Evolutionary conservation across 371 early-diverging fungal species (phyloP).

Genomic region (Capillidium heterosporum): DNA sequence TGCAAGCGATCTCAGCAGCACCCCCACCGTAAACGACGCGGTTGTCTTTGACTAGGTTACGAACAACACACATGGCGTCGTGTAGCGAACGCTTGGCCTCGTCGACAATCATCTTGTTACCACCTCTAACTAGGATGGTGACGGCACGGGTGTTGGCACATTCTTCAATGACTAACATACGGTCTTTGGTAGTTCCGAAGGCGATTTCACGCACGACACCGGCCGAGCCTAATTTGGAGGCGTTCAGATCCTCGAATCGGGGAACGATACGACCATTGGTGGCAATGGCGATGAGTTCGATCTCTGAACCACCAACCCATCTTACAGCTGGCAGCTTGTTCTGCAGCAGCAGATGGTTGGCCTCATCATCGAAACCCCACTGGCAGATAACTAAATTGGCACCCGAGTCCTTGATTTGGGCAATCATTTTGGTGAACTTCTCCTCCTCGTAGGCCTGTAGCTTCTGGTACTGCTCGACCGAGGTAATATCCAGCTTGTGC

Average conservation of each 20-base stretch:
- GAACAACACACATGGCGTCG: constrained; percentile 98
- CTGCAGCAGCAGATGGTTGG: constrained; percentile 97
- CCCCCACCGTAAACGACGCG: constrained; percentile 99
- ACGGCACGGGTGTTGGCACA: constrained; percentile 96
- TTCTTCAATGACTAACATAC: constrained; percentile 96
- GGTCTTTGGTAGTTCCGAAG: constrained; percentile 97
- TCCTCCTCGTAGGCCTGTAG: constrained; percentile 90
- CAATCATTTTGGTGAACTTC: constrained; percentile 95
- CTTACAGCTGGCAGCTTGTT: constrained; percentile 97
- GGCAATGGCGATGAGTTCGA: constrained; percentile 97
- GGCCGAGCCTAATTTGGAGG: constrained; percentile 86
- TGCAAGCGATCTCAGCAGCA: constrained; percentile 92
- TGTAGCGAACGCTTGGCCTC: constrained; percentile 98
- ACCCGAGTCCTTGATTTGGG: constrained; percentile 89
- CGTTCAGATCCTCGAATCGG: constrained; percentile 91
- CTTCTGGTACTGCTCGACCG: constrained; percentile 94
- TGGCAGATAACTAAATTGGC: constrained; percentile 99
- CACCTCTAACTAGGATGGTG: constrained; percentile 96
- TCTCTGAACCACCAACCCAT: constrained; percentile 99
- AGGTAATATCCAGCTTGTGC: constrained; percentile 96
- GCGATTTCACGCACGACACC: constrained; percentile 86
- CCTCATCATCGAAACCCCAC: constrained; percentile 99
- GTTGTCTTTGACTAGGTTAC: constrained; percentile 93
- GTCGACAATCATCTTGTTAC: constrained; percentile 99
- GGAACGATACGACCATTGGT: constrained; percentile 98